Percentiles rank a stretch among this genome's conserved stretches.
These are phyloP conservation scores for Cyberlindnera petersonii DNA, from an alignment of 805 yeast species.

Conservation along the genomic window DNA sequence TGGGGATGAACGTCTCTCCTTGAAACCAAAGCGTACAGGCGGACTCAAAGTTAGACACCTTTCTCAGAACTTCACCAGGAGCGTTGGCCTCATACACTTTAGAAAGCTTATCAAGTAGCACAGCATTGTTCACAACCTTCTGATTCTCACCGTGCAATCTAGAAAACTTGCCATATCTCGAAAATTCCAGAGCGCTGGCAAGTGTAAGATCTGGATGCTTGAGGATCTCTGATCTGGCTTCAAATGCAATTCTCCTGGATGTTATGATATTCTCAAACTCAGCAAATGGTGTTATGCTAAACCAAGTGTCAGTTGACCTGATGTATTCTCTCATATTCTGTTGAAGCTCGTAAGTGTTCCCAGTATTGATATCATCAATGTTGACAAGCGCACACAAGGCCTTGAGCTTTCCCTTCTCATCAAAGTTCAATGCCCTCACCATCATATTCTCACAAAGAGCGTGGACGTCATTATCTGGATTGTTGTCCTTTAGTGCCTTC, in stretches of 20 bases:
- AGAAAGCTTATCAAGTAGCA: constrained; percentile 39
- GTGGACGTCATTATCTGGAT: constrained; percentile 10
- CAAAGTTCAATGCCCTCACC: constrained; percentile 7
- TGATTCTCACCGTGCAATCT: constrained; percentile 40
- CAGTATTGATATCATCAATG: constrained; percentile 11
- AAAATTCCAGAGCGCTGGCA: constrained; percentile 35
- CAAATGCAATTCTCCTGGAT: constrained; percentile 37
- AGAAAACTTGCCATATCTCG: constrained; percentile 39
- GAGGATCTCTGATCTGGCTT: constrained; percentile 1
- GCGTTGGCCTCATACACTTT: constrained; percentile 12
- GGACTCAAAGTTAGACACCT: constrained; percentile 35
- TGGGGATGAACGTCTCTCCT: constrained; percentile 55
- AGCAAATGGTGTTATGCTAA: constrained; percentile 31
- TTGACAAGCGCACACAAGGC: constrained; percentile 13
- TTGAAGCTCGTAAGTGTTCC: not conserved
- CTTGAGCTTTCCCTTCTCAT: constrained; percentile 4
- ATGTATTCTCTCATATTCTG: constrained; percentile 9
- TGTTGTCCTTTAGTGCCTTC: constrained; percentile 40
- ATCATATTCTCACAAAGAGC: constrained; percentile 21
- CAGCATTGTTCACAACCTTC: constrained; percentile 47
- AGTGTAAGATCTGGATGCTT: constrained; percentile 20
- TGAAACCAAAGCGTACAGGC: constrained; percentile 66
- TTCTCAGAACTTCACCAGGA: constrained; percentile 2
- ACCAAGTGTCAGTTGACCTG: constrained; percentile 32
- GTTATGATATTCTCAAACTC: constrained; percentile 41